Conservation (phyloP, 179 eudicot species). For the Corrigiola litoralis region DNA sequence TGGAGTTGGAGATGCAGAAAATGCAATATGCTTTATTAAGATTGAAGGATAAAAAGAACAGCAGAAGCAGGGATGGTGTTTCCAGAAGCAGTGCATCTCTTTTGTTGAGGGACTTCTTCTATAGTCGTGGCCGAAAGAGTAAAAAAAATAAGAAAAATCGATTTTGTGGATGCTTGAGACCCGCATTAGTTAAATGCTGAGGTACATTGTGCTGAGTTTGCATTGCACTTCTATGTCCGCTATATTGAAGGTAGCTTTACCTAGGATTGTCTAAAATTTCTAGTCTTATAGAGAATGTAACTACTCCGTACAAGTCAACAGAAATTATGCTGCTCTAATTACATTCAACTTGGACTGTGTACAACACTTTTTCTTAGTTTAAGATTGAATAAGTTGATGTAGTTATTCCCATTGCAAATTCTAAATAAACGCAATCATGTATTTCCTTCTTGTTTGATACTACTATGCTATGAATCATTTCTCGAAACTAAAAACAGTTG, state of each 20-base stretch:
- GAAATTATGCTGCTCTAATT: slow-evolving; percentile 10
- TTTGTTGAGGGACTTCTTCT: slow-evolving; percentile 53
- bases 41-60: slow-evolving; percentile 57
- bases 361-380: background rate
- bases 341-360: background rate
- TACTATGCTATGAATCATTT: no score
- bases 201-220: background rate
- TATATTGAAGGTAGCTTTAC: slow-evolving; percentile 1
- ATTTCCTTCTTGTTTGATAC: no score
- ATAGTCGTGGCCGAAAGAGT: slow-evolving; percentile 44
- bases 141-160: slow-evolving; percentile 52
- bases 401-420: no score
- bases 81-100: slow-evolving; percentile 49
- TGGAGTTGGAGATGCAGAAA: slow-evolving; percentile 74
- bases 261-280: background rate
- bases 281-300: slow-evolving; percentile 2
- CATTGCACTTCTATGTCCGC: background rate
- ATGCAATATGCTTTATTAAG: slow-evolving; percentile 51
- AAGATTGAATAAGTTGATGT: background rate
- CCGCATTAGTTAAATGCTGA: slow-evolving; percentile 23
- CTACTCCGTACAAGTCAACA: no score
- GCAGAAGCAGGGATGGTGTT: slow-evolving; percentile 37
- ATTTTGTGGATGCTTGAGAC: slow-evolving; percentile 68
- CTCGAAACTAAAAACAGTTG: no score
- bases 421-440: no score